Percentiles rank a stretch among this genome's conserved stretches.
phyloP scores from a whole-genome alignment of 2,329 filamentous ascomycete species.

The Xylaria sp. region DNA sequence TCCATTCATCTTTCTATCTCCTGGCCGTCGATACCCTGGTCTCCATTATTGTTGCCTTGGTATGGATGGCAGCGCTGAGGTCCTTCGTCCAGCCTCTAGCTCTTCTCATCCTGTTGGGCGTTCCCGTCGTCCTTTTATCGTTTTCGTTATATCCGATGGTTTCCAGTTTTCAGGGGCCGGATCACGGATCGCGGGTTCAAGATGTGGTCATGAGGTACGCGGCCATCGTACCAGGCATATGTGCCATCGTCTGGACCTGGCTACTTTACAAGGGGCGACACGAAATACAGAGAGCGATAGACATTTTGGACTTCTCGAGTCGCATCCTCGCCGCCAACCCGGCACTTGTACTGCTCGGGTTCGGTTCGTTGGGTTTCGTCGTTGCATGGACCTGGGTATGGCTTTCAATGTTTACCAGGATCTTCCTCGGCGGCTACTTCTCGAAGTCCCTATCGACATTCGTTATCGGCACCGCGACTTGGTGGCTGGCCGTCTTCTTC shows the following conservation, averaged over 20 bases:
- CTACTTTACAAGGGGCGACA: slow-evolving; percentile 79
- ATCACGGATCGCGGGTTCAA: slow-evolving; percentile 77
- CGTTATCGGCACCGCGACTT: slow-evolving; percentile 83
- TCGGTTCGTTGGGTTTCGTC: slow-evolving; percentile 73
- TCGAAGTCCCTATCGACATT: slow-evolving; percentile 65
- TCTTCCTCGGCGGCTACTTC: slow-evolving; percentile 91
- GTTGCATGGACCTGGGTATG: slow-evolving; percentile 94
- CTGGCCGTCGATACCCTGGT: slow-evolving; percentile 89
- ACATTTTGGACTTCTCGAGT: slow-evolving; percentile 89
- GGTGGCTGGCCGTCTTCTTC: slow-evolving; percentile 94
- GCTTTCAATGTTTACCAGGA: slow-evolving; percentile 93
- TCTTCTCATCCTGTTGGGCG: slow-evolving; percentile 76
- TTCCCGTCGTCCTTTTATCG: slow-evolving; percentile 82
- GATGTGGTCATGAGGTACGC: slow-evolving; percentile 88
- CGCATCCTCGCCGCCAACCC: slow-evolving; percentile 85
- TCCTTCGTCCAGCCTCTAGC: slow-evolving; percentile 89
- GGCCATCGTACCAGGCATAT: slow-evolving; percentile 73
- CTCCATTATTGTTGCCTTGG: slow-evolving; percentile 81
- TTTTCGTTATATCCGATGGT: slow-evolving; percentile 92
- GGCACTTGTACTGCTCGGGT: slow-evolving; percentile 80
- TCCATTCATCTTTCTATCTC: slow-evolving; percentile 85
- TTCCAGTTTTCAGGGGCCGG: slow-evolving; percentile 80
- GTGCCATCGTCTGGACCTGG: slow-evolving; percentile 80
- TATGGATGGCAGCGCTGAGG: slow-evolving; percentile 87
- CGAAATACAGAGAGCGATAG: slow-evolving; percentile 79